phyloP scores from a whole-genome alignment of 768 basidiomycete genomes.

The Russula foetens region DNA sequence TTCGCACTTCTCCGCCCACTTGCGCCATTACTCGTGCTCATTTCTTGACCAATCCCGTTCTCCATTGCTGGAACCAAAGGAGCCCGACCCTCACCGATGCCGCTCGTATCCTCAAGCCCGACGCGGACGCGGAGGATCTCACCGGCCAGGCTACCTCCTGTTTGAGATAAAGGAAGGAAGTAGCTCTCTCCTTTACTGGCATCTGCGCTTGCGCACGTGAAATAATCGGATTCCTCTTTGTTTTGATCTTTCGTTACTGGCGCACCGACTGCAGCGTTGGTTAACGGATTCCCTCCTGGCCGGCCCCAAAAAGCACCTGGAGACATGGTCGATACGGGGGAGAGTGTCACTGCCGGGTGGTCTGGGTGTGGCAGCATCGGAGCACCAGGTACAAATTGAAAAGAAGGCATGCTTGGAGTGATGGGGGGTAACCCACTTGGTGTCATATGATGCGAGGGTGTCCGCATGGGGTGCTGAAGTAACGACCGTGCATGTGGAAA shows the following conservation, averaged over 20 bases:
- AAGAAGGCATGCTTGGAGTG: conserved; percentile 97
- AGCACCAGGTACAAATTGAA: conserved; percentile 65
- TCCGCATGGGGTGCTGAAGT: conserved; percentile 32
- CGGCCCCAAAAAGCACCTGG: conserved; percentile 71
- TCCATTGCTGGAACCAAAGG: neutral
- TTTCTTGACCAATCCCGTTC: neutral
- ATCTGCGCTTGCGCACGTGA: conserved; percentile 20
- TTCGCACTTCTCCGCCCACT: neutral
- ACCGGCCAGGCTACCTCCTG: conserved; percentile 25
- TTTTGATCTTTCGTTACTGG: conserved; percentile 30
- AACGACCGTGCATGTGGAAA: conserved; percentile 29
- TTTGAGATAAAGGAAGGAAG: conserved; percentile 34
- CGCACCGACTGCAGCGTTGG: conserved; percentile 57
- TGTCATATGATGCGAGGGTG: conserved; percentile 31
- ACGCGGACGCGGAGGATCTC: conserved; percentile 23
- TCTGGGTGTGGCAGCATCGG: conserved; percentile 29
- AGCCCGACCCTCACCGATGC: conserved; percentile 7
- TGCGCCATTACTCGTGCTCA: neutral
- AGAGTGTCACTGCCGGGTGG: conserved; percentile 39
- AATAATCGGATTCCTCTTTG: conserved; percentile 31
- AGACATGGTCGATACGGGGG: conserved; percentile 64
- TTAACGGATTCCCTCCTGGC: conserved; percentile 38
- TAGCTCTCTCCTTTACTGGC: conserved; percentile 27
- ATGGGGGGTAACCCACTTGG: conserved; percentile 85
- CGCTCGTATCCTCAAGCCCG: neutral